Conservation (phyloP, 2,329 filamentous ascomycete species). For the Neurospora sp. region DNA sequence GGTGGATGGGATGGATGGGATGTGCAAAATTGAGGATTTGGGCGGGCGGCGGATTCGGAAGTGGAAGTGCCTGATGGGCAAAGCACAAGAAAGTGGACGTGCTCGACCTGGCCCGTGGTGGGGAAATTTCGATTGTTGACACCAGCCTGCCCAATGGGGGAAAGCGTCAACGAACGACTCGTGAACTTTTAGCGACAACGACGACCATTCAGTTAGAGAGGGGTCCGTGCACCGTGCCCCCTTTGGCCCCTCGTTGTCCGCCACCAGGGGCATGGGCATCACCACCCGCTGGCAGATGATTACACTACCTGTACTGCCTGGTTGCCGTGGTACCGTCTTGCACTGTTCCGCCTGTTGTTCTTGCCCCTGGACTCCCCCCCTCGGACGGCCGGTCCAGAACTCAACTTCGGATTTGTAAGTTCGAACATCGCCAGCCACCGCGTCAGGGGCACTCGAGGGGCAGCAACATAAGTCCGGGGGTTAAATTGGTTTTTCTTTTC, state of each 20-base stretch:
- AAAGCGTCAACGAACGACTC: conserved; percentile 9
- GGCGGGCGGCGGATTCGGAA: conserved; percentile 15
- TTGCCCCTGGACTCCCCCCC: not conserved
- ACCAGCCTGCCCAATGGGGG: conserved; percentile 13
- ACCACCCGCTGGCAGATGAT: not conserved
- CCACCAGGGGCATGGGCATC: not conserved
- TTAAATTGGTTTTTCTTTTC: not conserved
- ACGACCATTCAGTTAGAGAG: not conserved
- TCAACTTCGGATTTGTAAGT: not conserved
- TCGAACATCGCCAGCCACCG: not conserved
- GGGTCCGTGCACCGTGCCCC: not conserved
- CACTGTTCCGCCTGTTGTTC: not conserved
- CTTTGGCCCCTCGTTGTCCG: not conserved
- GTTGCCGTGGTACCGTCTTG: not conserved
- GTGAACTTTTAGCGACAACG: not conserved
- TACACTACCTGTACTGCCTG: too few relatives aligned
- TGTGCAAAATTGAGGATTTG: conserved; percentile 19
- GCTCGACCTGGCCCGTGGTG: conserved; percentile 14
- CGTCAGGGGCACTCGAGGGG: not conserved
- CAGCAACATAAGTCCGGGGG: not conserved
- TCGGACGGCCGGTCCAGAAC: not conserved
- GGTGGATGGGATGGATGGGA: conserved; percentile 6
- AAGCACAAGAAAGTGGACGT: not conserved
- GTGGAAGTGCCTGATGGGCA: not conserved
- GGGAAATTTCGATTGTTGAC: conserved; percentile 22